A percentile compares a stretch with the other conserved stretches of the same genome.
Evolutionary conservation across 257 asterid genomes (phyloP).

Genomic region (Nemophila menziesii): DNA sequence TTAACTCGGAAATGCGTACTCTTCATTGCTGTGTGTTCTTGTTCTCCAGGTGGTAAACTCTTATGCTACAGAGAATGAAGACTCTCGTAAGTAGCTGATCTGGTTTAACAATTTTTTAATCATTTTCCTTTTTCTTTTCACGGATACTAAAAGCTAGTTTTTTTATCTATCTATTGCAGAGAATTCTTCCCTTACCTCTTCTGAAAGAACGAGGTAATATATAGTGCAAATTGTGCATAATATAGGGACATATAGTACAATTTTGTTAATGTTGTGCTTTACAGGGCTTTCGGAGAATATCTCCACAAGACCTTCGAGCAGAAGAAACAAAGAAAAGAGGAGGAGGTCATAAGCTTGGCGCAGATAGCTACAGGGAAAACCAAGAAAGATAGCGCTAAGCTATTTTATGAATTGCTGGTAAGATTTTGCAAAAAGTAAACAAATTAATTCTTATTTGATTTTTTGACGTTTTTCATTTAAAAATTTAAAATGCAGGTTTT

Average conservation of each 20-base stretch:
- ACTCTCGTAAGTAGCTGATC: constrained; percentile 22
- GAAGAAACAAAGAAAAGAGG: constrained; percentile 27
- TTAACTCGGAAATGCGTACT: too few relatives aligned
- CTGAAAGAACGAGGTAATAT: constrained; percentile 72
- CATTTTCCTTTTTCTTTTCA: too few relatives aligned
- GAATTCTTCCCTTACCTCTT: constrained; percentile 7
- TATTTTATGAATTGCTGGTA: constrained; percentile 83
- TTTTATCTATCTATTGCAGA: neutral
- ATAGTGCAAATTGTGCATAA: too few relatives aligned
- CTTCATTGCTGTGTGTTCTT: constrained; percentile 4
- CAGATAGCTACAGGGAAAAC: constrained; percentile 35
- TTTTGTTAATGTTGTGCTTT: constrained; percentile 3
- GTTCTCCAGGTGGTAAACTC: constrained; percentile 41
- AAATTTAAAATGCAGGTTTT: too few relatives aligned
- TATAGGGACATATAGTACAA: too few relatives aligned
- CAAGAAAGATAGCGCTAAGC: constrained; percentile 49
- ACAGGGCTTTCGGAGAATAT: constrained; percentile 41
- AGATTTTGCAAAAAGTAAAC: too few relatives aligned
- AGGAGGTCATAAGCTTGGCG: constrained; percentile 29
- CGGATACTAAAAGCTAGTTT: neutral
- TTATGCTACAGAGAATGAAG: constrained; percentile 21
- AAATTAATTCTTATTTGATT: too few relatives aligned
- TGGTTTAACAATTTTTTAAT: neutral
- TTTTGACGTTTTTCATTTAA: too few relatives aligned
- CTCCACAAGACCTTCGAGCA: constrained; percentile 31